Conservation (phyloP, 1,139 yeast species). For the Pichia sp. region DNA sequence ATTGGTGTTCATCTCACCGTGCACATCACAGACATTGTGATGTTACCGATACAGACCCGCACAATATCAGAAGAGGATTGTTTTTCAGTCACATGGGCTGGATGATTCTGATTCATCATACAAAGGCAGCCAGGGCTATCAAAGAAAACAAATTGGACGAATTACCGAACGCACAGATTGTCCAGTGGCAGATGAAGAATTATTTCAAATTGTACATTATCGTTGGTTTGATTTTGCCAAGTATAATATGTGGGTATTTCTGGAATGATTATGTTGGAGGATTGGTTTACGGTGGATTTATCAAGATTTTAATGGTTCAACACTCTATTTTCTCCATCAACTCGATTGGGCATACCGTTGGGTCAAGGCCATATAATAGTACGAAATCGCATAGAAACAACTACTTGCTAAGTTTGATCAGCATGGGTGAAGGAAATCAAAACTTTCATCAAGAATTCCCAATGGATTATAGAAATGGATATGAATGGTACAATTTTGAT, state of each 20-base stretch:
- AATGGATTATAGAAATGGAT: conserved; percentile 59
- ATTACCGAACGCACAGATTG: conserved; percentile 37
- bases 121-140: conserved; percentile 35
- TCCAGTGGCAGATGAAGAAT: conserved; percentile 58
- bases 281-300: conserved; percentile 58
- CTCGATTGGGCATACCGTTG: conserved; percentile 59
- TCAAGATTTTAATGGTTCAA: conserved; percentile 52
- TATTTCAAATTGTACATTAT: conserved; percentile 44
- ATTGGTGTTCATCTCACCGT: conserved; percentile 66
- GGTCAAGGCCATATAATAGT: conserved; percentile 63
- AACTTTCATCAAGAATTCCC: conserved; percentile 78
- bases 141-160: conserved; percentile 37
- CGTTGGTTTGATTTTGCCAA: conserved; percentile 52
- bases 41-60: conserved; percentile 62
- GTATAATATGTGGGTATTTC: conserved; percentile 40
- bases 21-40: conserved; percentile 73
- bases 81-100: conserved; percentile 65
- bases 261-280: conserved; percentile 56
- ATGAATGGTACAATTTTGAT: conserved; percentile 53
- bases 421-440: conserved; percentile 67
- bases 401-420: conserved; percentile 46
- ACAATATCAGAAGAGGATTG: conserved; percentile 57
- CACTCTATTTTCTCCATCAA: conserved; percentile 57
- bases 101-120: conserved; percentile 55
- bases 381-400: conserved; percentile 55